Conservation (phyloP, 164 flowering plant species). For the Stephania japonica region DNA sequence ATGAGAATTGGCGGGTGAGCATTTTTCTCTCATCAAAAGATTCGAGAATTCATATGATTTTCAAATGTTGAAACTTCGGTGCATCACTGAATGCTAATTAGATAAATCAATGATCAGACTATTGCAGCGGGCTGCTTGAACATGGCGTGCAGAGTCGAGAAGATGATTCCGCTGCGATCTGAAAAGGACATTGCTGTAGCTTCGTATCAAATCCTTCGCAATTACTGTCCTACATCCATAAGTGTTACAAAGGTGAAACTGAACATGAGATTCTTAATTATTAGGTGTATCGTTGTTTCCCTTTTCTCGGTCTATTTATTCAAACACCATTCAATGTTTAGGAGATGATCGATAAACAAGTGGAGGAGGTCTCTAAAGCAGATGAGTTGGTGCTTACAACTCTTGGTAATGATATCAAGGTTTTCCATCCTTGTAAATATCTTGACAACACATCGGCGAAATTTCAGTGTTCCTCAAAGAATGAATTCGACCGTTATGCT, state of each 20-base stretch:
- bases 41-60: too few species aligned
- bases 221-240: slow-evolving; percentile 47
- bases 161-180: slow-evolving; percentile 79
- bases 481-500: slow-evolving; percentile 15
- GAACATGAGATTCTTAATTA: not conserved
- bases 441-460: slow-evolving; percentile 85
- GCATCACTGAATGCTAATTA: not conserved
- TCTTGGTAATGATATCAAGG: slow-evolving; percentile 59
- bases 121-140: slow-evolving; percentile 82
- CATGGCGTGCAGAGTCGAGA: slow-evolving; percentile 60
- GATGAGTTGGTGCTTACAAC: slow-evolving; percentile 83
- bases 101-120: slow-evolving; percentile 34
- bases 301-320: not conserved
- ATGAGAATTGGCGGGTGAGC: too few species aligned
- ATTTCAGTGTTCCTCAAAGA: slow-evolving; percentile 74
- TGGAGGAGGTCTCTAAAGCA: slow-evolving; percentile 62
- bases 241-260: slow-evolving; percentile 63
- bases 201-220: slow-evolving; percentile 70
- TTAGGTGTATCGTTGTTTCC: not conserved
- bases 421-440: slow-evolving; percentile 79
- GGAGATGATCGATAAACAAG: slow-evolving; percentile 85
- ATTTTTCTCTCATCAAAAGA: too few species aligned
- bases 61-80: not conserved
- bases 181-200: slow-evolving; percentile 73
- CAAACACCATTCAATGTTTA: slow-evolving; percentile 23